A percentile compares a stretch with the other conserved stretches of the same genome.
These are phyloP conservation scores for Solidago caesia DNA, from an alignment of 129 eudicot species.

Conservation along the genomic window DNA sequence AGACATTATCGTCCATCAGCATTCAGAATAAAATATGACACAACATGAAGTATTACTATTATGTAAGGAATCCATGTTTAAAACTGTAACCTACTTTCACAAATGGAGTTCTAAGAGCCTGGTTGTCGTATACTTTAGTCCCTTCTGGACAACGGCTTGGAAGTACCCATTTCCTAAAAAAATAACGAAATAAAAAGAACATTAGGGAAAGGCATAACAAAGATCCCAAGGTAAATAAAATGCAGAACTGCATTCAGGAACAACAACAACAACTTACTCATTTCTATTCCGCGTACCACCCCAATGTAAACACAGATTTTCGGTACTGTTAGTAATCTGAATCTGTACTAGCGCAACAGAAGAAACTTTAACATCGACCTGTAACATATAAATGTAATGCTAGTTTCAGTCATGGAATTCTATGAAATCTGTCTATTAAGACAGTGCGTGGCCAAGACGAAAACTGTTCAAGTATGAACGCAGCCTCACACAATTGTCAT, in stretches of 20 bases:
- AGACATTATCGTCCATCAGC: neutral
- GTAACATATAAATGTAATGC: conserved; percentile 25
- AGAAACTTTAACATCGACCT: conserved; percentile 57
- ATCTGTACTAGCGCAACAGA: conserved; percentile 49
- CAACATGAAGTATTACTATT: conserved; percentile 16
- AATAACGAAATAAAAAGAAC: conserved; percentile 1
- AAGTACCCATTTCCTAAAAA: conserved; percentile 63
- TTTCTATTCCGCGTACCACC: conserved; percentile 52
- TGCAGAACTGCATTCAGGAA: conserved; percentile 12
- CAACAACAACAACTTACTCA: conserved; percentile 43
- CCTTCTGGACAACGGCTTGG: conserved; percentile 69
- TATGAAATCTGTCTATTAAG: conserved; percentile 6
- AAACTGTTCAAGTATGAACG: neutral
- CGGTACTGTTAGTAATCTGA: conserved; percentile 53
- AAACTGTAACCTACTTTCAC: conserved; percentile 50
- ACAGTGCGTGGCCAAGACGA: conserved; percentile 7
- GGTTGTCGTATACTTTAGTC: conserved; percentile 60
- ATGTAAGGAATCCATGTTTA: neutral
- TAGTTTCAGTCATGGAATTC: conserved; percentile 8
- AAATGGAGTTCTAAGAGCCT: conserved; percentile 82
- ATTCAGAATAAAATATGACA: conserved; percentile 16
- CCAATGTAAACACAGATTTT: conserved; percentile 71
- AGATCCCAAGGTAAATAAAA: conserved; percentile 7
- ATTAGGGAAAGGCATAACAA: neutral
- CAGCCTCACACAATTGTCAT: conserved; percentile 5